phyloP scores from a whole-genome alignment of 441 rosid species.

The Pelargonium citronellum region DNA sequence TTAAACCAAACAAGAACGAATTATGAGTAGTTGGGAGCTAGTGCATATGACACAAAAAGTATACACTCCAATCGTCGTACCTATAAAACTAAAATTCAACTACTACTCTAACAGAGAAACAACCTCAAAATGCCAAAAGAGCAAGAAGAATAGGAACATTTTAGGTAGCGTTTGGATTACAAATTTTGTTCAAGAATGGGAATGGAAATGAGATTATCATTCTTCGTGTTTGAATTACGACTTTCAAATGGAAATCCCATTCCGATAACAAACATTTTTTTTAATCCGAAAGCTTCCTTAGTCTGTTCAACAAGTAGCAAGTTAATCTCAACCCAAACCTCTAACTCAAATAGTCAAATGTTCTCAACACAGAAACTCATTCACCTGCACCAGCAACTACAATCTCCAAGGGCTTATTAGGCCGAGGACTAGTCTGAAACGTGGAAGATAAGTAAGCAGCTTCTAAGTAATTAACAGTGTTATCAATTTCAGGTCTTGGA shows the following conservation, averaged over 20 bases:
- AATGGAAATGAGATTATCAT: too few species aligned
- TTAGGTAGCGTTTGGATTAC: too few species aligned
- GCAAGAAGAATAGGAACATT: not conserved
- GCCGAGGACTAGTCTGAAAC: constrained; percentile 59
- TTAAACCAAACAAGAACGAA: not conserved
- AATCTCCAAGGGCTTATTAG: constrained; percentile 64
- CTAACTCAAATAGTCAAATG: not conserved
- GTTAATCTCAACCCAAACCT: not conserved
- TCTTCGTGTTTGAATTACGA: too few species aligned
- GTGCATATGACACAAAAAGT: too few species aligned
- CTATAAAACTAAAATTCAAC: not conserved
- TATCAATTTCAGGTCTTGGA: constrained; percentile 81
- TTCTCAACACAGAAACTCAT: not conserved
- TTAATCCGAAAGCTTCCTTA: too few species aligned
- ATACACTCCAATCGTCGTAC: not conserved
- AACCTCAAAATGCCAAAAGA: not conserved
- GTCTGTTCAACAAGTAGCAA: not conserved
- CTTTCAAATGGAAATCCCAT: too few species aligned
- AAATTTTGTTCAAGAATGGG: too few species aligned
- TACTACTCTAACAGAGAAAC: not conserved
- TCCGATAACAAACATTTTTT: too few species aligned
- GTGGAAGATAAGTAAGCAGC: constrained; percentile 74
- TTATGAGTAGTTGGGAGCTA: not conserved
- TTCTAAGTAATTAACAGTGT: constrained; percentile 67
- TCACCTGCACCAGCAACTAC: constrained; percentile 91